Evolutionary conservation across 768 basidiomycete genomes (phyloP).

Genomic region (Leccinum uliginosum): DNA sequence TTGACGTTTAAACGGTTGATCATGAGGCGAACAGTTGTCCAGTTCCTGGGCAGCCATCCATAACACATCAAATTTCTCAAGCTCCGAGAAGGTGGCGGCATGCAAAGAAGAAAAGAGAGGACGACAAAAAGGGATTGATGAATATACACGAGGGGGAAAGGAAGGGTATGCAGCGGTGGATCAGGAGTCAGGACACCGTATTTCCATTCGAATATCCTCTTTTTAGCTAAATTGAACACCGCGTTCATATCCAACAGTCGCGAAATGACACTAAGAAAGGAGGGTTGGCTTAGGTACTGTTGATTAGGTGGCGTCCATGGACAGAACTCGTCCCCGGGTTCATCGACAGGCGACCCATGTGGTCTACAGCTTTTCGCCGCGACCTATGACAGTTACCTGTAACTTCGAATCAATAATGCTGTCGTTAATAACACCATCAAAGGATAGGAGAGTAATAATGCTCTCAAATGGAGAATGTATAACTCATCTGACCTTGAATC

Average conservation of each 20-base stretch:
- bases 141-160: background rate
- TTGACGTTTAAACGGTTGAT: background rate
- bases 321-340: background rate
- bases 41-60: background rate
- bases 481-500: conserved; percentile 64
- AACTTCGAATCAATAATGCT: conserved; percentile 1
- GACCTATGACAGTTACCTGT: conserved; percentile 59
- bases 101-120: background rate
- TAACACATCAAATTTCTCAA: background rate
- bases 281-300: conserved; percentile 1
- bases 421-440: conserved; percentile 5
- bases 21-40: background rate
- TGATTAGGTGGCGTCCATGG: conserved; percentile 10
- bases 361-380: conserved; percentile 41
- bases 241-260: background rate
- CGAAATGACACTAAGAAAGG: background rate
- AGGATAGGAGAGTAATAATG: background rate
- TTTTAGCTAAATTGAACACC: conserved; percentile 14
- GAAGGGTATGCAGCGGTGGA: background rate
- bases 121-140: background rate
- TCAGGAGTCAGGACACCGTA: background rate
- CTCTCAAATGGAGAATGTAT: background rate
- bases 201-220: background rate
- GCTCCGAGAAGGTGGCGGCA: background rate
- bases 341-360: no score